Percentiles rank a stretch among this genome's conserved stretches.
phyloP scores from a whole-genome alignment of 2,329 filamentous ascomycete species.

The Cladophialophora chaetospira region DNA sequence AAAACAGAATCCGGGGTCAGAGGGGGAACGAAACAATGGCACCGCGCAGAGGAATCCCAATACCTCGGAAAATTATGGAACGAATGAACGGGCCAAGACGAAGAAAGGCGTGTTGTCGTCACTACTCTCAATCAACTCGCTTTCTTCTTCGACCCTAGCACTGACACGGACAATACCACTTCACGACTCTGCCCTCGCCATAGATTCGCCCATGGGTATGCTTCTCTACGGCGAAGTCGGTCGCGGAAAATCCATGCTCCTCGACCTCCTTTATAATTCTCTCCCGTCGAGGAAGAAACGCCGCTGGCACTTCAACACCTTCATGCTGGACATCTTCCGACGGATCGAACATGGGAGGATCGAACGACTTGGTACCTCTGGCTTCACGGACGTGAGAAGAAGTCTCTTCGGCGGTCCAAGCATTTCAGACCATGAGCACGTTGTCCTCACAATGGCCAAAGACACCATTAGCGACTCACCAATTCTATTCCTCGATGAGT shows the following conservation, averaged over 20 bases:
- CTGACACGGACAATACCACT: conserved; percentile 69
- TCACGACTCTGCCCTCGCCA: conserved; percentile 69
- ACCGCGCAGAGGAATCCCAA: conserved; percentile 34
- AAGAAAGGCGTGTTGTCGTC: conserved; percentile 2
- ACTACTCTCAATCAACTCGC: not conserved
- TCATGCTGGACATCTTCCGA: conserved; percentile 77
- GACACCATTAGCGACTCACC: conserved; percentile 74
- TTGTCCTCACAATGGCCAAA: conserved; percentile 71
- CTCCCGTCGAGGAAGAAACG: conserved; percentile 72
- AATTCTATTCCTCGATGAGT: conserved; percentile 79
- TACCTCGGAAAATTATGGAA: too few species aligned
- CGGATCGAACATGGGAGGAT: conserved; percentile 67
- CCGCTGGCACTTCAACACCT: conserved; percentile 82
- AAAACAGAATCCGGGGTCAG: not conserved
- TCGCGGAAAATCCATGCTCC: conserved; percentile 82
- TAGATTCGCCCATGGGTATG: conserved; percentile 72
- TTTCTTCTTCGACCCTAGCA: conserved; percentile 53
- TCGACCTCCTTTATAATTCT: conserved; percentile 77
- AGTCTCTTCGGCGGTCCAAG: conserved; percentile 17
- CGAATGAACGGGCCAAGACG: not conserved
- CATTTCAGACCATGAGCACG: conserved; percentile 59
- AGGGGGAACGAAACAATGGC: too few species aligned
- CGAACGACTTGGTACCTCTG: conserved; percentile 32
- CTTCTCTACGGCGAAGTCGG: conserved; percentile 81
- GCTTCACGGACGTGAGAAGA: not conserved